phyloP scores from a whole-genome alignment of 768 basidiomycete genomes.

The Cubamyces lactineus region DNA sequence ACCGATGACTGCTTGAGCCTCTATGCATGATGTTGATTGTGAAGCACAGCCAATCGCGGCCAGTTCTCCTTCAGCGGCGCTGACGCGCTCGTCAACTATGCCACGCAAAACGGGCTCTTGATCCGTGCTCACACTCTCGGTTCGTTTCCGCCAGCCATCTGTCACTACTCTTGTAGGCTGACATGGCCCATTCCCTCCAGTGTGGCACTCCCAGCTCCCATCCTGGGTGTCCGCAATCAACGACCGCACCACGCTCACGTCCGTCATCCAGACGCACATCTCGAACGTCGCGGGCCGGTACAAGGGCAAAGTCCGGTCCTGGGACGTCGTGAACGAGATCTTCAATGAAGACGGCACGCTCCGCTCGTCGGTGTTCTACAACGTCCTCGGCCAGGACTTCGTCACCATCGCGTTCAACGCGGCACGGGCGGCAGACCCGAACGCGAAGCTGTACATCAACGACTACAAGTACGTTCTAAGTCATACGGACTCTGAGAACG shows the following conservation, averaged over 20 bases:
- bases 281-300: slow-evolving; percentile 37
- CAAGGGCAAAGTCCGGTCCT: slow-evolving; percentile 39
- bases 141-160: background rate
- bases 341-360: slow-evolving; percentile 56
- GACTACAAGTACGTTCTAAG: slow-evolving; percentile 36
- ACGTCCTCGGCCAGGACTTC: slow-evolving; percentile 53
- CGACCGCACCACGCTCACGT: slow-evolving; percentile 33
- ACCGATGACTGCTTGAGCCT: background rate
- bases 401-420: slow-evolving; percentile 55
- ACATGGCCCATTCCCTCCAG: slow-evolving; percentile 10
- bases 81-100: slow-evolving; percentile 38
- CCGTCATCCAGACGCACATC: slow-evolving; percentile 41
- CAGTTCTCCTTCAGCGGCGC: slow-evolving; percentile 35
- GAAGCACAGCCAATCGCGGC: slow-evolving; percentile 27
- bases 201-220: slow-evolving; percentile 41
- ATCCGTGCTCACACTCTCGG: slow-evolving; percentile 39
- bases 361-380: slow-evolving; percentile 50
- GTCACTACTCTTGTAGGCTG: background rate
- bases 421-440: slow-evolving; percentile 52
- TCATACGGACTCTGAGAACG: no score
- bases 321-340: slow-evolving; percentile 46
- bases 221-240: slow-evolving; percentile 33
- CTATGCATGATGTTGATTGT: background rate
- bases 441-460: slow-evolving; percentile 51
- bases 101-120: slow-evolving; percentile 32